Evolutionary conservation across 805 yeast genomes (phyloP).

Genomic region (Ogataea wickerhamii): DNA sequence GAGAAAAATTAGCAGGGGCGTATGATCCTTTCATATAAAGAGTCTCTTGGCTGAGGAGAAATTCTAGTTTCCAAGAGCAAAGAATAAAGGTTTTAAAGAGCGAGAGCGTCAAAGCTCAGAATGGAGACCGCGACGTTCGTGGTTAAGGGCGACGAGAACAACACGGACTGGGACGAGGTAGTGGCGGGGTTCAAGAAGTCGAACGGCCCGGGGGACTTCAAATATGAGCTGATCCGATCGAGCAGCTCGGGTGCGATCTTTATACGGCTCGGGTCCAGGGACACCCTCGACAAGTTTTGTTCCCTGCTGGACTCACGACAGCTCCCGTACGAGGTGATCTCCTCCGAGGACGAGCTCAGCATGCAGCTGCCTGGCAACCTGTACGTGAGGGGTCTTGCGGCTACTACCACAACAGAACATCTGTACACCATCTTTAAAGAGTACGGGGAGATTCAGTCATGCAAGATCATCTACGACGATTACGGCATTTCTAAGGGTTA

Average conservation of each 20-base stretch:
- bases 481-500: slow-evolving; percentile 46
- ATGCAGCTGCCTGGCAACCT: slow-evolving; percentile 48
- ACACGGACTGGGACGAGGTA: slow-evolving; percentile 13
- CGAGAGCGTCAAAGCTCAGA: neutral
- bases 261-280: slow-evolving; percentile 16
- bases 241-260: slow-evolving; percentile 13
- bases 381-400: slow-evolving; percentile 49
- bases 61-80: no score
- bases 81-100: neutral
- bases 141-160: slow-evolving; percentile 10
- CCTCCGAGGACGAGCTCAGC: slow-evolving; percentile 16
- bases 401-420: slow-evolving; percentile 36
- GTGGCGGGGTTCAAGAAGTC: slow-evolving; percentile 17
- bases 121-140: slow-evolving; percentile 4
- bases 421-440: slow-evolving; percentile 35
- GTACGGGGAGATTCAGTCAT: slow-evolving; percentile 41
- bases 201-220: slow-evolving; percentile 9
- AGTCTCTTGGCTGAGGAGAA: no score
- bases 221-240: slow-evolving; percentile 20
- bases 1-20: no score
- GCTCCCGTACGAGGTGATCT: slow-evolving; percentile 15
- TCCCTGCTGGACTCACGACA: slow-evolving; percentile 11
- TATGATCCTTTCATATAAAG: no score
- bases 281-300: slow-evolving; percentile 15
- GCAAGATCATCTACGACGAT: slow-evolving; percentile 47